A percentile compares a stretch with the other conserved stretches of the same genome.
phyloP scores from a whole-genome alignment of 1,284 basidiomycete genomes.

The Fomitopsis pinicola region DNA sequence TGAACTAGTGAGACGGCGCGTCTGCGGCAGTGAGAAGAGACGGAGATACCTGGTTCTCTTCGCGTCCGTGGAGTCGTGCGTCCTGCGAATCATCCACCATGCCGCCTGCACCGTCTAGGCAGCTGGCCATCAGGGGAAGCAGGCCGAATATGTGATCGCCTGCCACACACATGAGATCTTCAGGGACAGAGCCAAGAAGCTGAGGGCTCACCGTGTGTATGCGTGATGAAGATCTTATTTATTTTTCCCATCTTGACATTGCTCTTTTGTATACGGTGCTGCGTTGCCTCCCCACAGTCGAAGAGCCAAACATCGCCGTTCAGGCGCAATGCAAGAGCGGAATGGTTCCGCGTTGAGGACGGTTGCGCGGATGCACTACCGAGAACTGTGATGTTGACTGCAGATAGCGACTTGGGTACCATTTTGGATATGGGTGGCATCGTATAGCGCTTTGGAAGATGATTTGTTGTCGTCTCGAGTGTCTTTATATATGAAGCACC shows the following conservation, averaged over 20 bases:
- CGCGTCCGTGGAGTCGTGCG: slow-evolving; percentile 34
- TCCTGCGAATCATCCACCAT: slow-evolving; percentile 57
- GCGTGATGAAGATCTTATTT: slow-evolving; percentile 87
- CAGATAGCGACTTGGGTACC: neutral
- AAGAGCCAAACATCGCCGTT: slow-evolving; percentile 76
- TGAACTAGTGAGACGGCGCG: neutral
- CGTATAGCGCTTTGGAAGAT: neutral
- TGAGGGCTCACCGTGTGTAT: slow-evolving; percentile 69
- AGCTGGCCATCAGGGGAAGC: slow-evolving; percentile 64
- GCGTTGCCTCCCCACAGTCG: slow-evolving; percentile 90
- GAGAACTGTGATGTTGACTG: slow-evolving; percentile 58
- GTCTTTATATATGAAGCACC: no score
- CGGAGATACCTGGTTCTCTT: slow-evolving; percentile 13
- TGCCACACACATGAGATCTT: slow-evolving; percentile 29
- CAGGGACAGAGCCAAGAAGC: neutral
- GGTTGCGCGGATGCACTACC: slow-evolving; percentile 78
- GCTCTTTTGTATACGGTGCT: slow-evolving; percentile 74
- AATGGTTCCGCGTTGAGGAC: slow-evolving; percentile 72
- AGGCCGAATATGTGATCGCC: slow-evolving; percentile 88
- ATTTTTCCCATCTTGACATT: slow-evolving; percentile 75
- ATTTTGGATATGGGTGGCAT: neutral
- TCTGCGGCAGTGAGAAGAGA: neutral
- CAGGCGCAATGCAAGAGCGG: slow-evolving; percentile 60
- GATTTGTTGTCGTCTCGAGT: no score
- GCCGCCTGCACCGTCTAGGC: slow-evolving; percentile 71